Evolutionary conservation across 2,329 filamentous ascomycete species (phyloP), one percentile per base, ranked within the genome.

Genomic region (Ophiocordyceps camponoti-leonardi): DNA sequence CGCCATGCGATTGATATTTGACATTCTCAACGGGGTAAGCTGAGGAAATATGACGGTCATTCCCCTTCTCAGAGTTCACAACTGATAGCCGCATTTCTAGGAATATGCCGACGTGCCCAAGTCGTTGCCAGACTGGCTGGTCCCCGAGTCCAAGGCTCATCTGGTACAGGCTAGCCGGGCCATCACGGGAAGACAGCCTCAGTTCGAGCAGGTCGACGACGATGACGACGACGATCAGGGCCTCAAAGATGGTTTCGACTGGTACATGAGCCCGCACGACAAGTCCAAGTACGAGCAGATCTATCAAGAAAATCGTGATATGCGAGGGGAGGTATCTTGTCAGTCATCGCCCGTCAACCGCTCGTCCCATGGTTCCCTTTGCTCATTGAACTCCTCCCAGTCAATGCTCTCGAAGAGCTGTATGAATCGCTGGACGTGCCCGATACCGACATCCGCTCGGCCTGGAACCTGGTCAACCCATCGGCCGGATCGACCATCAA

Each of bases 391-490:
- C n/a, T 19, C 18, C 5, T 5, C 26, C 22, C 59, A 81, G 92
- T 95, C 64, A 72, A 77, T 48, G 72, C 85, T 14, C 74, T 96
- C 45, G 74, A 85, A 56, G 82, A 85, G 46, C 77, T 96, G 26
- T 98, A 96, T 69, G 79, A 85, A 48, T 83, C 81, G 40, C 77
- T 85, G 53, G 82, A 81, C 52, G 76, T 82, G 6, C 78, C 78
- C 53, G 78, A 82, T 58, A 81, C 78, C 45, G 90, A 96, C 60
- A 73, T 95, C 52, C 79, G 86, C 54, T 92, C 83, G 18, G 90
- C 88, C 10, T 96, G 92, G 90, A 98, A 96, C 65, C 76, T 98
- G 18, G 84, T 96, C 56, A 98, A 98, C 68, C 92, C 90, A 6
- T 88, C 84, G 26, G 86, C 86, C 46, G 73, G 75, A 22, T 71